phyloP scores from a whole-genome alignment of 768 basidiomycete species.

The Boletus rufocinnamomeus region DNA sequence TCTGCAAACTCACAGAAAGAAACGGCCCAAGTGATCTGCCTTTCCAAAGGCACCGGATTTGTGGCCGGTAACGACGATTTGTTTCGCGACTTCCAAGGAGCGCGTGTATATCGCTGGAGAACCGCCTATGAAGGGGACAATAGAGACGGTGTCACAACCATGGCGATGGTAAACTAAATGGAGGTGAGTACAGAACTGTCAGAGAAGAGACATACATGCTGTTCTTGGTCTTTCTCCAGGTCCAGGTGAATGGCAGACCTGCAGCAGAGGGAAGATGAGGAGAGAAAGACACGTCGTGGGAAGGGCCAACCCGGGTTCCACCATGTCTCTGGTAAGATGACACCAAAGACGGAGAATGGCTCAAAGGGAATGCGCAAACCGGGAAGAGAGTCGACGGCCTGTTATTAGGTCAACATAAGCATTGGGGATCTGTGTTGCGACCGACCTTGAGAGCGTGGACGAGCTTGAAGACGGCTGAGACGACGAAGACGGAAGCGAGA shows the following conservation, averaged over 20 bases:
- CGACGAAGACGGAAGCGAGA: conserved; percentile 3
- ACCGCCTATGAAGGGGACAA: conserved; percentile 24
- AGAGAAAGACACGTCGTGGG: background rate
- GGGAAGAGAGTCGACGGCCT: conserved; percentile 22
- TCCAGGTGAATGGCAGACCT: conserved; percentile 26
- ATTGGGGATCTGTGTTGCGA: background rate
- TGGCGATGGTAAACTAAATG: conserved; percentile 21
- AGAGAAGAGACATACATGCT: background rate
- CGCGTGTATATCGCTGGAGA: conserved; percentile 25
- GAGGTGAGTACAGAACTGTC: background rate
- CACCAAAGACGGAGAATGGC: conserved; percentile 13
- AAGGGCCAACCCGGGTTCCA: conserved; percentile 23
- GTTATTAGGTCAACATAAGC: background rate
- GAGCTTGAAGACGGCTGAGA: conserved; percentile 21
- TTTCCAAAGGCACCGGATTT: conserved; percentile 23
- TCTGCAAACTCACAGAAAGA: conserved; percentile 20
- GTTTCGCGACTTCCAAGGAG: conserved; percentile 24
- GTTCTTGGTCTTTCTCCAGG: conserved; percentile 26
- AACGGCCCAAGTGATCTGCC: conserved; percentile 8
- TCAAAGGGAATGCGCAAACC: conserved; percentile 25
- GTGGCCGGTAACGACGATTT: conserved; percentile 22
- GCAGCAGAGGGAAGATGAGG: background rate
- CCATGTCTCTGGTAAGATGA: conserved; percentile 19
- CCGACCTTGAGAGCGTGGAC: conserved; percentile 19
- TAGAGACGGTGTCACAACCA: conserved; percentile 24